A percentile compares a stretch with the other conserved stretches of the same genome.
These are phyloP conservation scores for Penicillium macrosclerotiorum DNA, from an alignment of 495 filamentous ascomycete genomes.

Conservation along the genomic window DNA sequence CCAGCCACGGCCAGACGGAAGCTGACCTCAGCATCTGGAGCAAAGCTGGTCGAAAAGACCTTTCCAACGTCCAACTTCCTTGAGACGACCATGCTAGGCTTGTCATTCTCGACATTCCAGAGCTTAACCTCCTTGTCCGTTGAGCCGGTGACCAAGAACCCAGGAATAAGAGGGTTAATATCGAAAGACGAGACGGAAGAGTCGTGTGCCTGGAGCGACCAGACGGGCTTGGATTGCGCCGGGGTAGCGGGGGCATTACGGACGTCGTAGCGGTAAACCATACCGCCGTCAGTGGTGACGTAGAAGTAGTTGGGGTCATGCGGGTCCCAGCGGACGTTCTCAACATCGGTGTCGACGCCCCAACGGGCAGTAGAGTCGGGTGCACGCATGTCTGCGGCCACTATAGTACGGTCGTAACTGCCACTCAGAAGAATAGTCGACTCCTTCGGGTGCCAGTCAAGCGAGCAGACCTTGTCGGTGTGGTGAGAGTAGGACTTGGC, in stretches of 20 bases:
- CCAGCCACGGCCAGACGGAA: slow-evolving; percentile 92
- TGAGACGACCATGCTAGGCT: slow-evolving; percentile 83
- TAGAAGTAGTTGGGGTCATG: slow-evolving; percentile 93
- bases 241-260: slow-evolving; percentile 68
- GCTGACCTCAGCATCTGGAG: slow-evolving; percentile 81
- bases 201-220: slow-evolving; percentile 94
- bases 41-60: slow-evolving; percentile 88
- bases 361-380: slow-evolving; percentile 80
- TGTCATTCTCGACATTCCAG: slow-evolving; percentile 80
- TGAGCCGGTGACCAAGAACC: slow-evolving; percentile 88
- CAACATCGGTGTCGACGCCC: slow-evolving; percentile 93
- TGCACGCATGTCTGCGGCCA: slow-evolving; percentile 89
- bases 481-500: slow-evolving; percentile 90
- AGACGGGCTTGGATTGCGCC: slow-evolving; percentile 74
- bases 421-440: slow-evolving; percentile 86
- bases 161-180: slow-evolving; percentile 82
- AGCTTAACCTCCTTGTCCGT: slow-evolving; percentile 93
- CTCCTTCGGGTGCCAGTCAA: slow-evolving; percentile 87
- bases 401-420: slow-evolving; percentile 89
- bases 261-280: slow-evolving; percentile 83
- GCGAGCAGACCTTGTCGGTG: slow-evolving; percentile 93
- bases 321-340: slow-evolving; percentile 87
- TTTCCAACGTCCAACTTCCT: slow-evolving; percentile 90
- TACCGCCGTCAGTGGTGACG: slow-evolving; percentile 86
- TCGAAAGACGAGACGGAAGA: slow-evolving; percentile 94